These are phyloP conservation scores for Ormosia semicastrata DNA, from an alignment of 306 rosid genomes.

Conservation along the genomic window DNA sequence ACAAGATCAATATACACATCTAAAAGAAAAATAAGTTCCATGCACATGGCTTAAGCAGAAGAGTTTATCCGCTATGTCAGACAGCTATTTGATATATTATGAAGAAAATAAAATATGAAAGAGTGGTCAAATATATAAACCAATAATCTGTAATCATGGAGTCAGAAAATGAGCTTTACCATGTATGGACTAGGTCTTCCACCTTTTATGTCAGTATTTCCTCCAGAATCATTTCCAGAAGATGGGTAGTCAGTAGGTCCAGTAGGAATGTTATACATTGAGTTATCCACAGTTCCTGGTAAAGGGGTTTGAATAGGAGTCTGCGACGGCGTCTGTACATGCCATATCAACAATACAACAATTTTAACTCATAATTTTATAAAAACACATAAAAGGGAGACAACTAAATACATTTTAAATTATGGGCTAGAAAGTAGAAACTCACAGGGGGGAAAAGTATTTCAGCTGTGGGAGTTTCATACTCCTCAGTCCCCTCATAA, in stretches of 20 bases:
- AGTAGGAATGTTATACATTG: conserved; percentile 70
- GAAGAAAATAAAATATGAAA: not conserved
- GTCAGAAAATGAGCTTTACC: conserved; percentile 47
- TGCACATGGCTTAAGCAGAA: not conserved
- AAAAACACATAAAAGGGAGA: not conserved
- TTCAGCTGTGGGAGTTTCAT: conserved; percentile 92
- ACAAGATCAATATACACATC: not conserved
- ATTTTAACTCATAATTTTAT: not conserved
- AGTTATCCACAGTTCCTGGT: conserved; percentile 67
- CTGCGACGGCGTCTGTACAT: conserved; percentile 68
- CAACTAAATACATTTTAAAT: not conserved
- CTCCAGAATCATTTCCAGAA: conserved; percentile 66
- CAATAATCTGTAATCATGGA: not conserved
- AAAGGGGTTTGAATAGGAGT: conserved; percentile 88
- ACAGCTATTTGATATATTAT: not conserved
- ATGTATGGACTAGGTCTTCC: conserved; percentile 73
- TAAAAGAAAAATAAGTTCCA: not conserved
- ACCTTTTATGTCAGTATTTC: conserved; percentile 49
- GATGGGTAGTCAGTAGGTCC: conserved; percentile 68
- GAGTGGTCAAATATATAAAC: not conserved
- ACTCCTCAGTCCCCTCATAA: conserved; percentile 86
- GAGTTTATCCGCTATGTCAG: not conserved
- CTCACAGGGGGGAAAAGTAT: conserved; percentile 91
- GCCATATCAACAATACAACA: conserved; percentile 23
- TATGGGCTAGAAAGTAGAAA: not conserved